Conservation (phyloP, 2,329 filamentous ascomycete species). For the Purpureocillium takamizusanense region DNA sequence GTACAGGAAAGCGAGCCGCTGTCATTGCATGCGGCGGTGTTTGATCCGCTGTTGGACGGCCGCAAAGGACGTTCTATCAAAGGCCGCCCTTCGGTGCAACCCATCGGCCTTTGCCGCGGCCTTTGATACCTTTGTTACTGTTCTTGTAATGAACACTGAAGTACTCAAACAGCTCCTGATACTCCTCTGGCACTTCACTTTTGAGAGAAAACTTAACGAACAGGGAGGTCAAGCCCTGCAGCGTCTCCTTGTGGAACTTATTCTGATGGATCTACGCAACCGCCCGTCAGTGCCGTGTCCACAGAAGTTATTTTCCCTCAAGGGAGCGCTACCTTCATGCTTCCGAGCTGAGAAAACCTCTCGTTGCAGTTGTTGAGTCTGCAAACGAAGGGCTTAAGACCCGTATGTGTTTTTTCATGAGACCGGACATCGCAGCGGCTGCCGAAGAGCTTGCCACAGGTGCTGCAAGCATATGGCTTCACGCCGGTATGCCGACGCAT, state of each 20-base stretch:
- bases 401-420: slow-evolving; percentile 72
- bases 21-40: too few relatives aligned
- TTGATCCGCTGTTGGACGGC: too few relatives aligned
- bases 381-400: slow-evolving; percentile 72
- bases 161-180: slow-evolving; percentile 75
- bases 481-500: slow-evolving; percentile 81
- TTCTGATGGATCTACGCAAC: slow-evolving; percentile 87
- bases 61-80: too few relatives aligned
- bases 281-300: too few relatives aligned
- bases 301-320: background rate
- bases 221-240: slow-evolving; percentile 59
- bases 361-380: slow-evolving; percentile 77
- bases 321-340: slow-evolving; percentile 67
- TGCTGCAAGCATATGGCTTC: slow-evolving; percentile 70
- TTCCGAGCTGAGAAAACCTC: slow-evolving; percentile 81
- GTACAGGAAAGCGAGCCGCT: too few relatives aligned
- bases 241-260: slow-evolving; percentile 72
- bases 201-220: slow-evolving; percentile 58
- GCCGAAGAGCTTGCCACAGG: slow-evolving; percentile 74
- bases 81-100: slow-evolving; percentile 40
- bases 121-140: slow-evolving; percentile 97
- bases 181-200: slow-evolving; percentile 46
- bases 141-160: slow-evolving; percentile 90
- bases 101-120: slow-evolving; percentile 75
- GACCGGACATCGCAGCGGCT: slow-evolving; percentile 79